Conservation (phyloP, 1,284 basidiomycete species). For the Pascua guehoae region DNA sequence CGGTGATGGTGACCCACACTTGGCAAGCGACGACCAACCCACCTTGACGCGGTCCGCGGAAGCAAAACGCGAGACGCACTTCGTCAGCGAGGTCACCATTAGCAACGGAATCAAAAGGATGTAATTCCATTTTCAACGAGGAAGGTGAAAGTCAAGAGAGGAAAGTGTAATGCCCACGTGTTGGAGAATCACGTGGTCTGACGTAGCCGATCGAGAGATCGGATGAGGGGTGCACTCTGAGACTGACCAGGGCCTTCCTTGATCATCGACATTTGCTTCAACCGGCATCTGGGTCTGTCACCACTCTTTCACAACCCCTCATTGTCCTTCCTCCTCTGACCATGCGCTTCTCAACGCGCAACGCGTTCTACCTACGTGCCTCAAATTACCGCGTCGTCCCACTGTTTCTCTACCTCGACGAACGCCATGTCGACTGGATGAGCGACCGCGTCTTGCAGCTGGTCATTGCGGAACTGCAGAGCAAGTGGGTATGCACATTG, state of each 20-base stretch:
- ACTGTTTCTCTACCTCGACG: constrained; percentile 46
- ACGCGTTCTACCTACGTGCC: constrained; percentile 42
- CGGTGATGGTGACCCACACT: constrained; percentile 3
- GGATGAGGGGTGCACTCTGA: too few relatives aligned
- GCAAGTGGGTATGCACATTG: constrained; percentile 20
- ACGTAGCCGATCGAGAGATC: constrained; percentile 1
- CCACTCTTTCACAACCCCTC: neutral
- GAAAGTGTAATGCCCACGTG: neutral
- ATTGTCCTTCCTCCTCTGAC: neutral
- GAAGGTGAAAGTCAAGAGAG: neutral
- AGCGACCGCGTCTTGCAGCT: constrained; percentile 34
- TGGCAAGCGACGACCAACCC: neutral
- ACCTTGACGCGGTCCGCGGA: constrained; percentile 3
- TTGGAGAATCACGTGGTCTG: constrained; percentile 8
- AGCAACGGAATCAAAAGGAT: neutral
- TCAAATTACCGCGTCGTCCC: constrained; percentile 45
- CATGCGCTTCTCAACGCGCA: constrained; percentile 45
- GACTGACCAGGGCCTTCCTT: neutral
- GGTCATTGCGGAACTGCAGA: constrained; percentile 39
- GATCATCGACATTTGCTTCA: neutral
- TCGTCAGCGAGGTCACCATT: constrained; percentile 12
- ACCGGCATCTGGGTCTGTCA: neutral
- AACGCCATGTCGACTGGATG: constrained; percentile 49
- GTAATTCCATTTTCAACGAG: neutral
- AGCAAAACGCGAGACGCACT: constrained; percentile 11